Percentiles rank a stretch among this genome's conserved stretches.
Evolutionary conservation across 441 rosid genomes (phyloP).

Genomic region (Erodium trifolium): DNA sequence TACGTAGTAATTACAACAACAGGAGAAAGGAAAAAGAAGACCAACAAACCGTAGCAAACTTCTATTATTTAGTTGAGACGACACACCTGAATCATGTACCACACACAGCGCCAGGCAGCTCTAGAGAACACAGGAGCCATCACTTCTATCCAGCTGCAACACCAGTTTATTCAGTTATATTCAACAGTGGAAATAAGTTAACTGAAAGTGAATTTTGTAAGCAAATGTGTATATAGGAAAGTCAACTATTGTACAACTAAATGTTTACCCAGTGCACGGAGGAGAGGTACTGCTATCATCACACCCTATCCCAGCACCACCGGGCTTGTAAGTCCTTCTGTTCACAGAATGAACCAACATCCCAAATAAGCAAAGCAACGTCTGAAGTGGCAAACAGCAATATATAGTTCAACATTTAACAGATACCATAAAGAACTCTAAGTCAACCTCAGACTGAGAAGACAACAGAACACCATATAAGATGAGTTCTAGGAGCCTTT

Average conservation of each 20-base stretch:
- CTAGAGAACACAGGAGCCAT: conserved; percentile 75
- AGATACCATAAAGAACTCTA: background rate
- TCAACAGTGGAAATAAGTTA: no score
- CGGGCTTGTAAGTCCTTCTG: conserved; percentile 54
- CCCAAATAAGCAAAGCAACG: conserved; percentile 7
- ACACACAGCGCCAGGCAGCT: conserved; percentile 67
- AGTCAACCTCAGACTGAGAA: background rate
- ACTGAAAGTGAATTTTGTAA: background rate
- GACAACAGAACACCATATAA: no score
- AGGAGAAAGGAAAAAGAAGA: no score
- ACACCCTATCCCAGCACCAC: conserved; percentile 33
- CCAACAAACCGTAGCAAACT: no score
- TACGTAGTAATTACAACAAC: no score
- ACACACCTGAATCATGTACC: conserved; percentile 68
- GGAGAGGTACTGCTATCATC: conserved; percentile 40
- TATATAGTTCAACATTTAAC: background rate
- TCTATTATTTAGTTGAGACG: background rate
- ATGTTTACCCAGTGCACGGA: conserved; percentile 61
- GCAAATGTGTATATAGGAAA: background rate
- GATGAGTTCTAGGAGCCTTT: background rate
- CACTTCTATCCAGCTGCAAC: conserved; percentile 64
- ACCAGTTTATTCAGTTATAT: background rate
- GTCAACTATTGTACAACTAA: background rate
- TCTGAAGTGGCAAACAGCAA: background rate
- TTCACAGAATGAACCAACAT: conserved; percentile 16